Evolutionary conservation across 2,329 filamentous ascomycete genomes (phyloP), one percentile per base, ranked within the genome.

Genomic region (Phyllosticta paracitricarpa): DNA sequence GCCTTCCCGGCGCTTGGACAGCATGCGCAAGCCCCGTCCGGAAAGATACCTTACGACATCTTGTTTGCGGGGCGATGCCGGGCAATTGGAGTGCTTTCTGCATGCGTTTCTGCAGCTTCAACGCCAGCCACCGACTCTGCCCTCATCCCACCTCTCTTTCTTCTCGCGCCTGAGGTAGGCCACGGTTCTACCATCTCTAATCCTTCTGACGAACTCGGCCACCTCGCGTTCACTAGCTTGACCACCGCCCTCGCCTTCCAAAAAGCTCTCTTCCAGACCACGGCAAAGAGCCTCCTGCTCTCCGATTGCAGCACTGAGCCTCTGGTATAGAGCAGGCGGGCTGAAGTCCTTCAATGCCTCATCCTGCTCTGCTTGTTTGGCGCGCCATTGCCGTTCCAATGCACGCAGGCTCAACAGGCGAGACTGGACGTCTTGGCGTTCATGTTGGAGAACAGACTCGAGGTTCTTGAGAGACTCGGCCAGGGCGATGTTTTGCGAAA

Each of bases 141-240:
- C 91, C 75, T 97, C 93, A 72, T 97, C 94, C 94, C 94, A 97
- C 68, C 94, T 82, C 69, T 91, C 89, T 74, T 92, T 96, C 66
- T 90, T 84, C 78, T 97, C 94, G 70, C 87, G 85, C 62, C 94
- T 82, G 59, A 92, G 78, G 70, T 94, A 95, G 64, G 87, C 87
- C 62, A 88, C 77, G 67, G 89, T 88, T 71, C 87, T 89, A 9
- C 89, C 89, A 67, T 93, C 91, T 66, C 91, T 82, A 65, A 96
- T 89, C 68, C 88, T 79, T 68, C 87, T 82, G 22, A 96, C 84
- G 85, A 94, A 97, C 63, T 97, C 93, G 1, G 81, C 79, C 26
- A 89, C 85, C 75, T 97, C 94, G 70, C 89, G 84, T 76, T 96
- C 92, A 25, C 83, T 86, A 2, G 88, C 89, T 35, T 70, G 73